These are phyloP conservation scores for Emmonsiellopsis sp. DNA, from an alignment of 2,329 filamentous ascomycete species.

Conservation along the genomic window DNA sequence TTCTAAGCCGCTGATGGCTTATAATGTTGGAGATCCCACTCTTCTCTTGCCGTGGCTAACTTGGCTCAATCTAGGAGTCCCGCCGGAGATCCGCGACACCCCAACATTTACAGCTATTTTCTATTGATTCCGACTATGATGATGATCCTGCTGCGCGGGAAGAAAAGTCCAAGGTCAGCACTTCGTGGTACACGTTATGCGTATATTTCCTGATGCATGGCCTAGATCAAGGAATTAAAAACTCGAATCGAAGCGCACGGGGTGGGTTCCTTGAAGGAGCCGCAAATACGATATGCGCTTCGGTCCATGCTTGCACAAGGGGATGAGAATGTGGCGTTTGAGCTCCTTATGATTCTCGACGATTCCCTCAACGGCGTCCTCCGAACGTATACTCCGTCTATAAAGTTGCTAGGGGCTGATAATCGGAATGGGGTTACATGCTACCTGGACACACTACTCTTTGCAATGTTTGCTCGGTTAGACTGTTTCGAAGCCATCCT, in stretches of 20 bases:
- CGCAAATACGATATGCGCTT: slow-evolving; percentile 56
- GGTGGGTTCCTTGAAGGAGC: slow-evolving; percentile 48
- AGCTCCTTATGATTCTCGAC: slow-evolving; percentile 68
- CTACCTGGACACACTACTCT: slow-evolving; percentile 82
- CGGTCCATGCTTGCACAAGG: slow-evolving; percentile 56
- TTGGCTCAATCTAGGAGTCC: neutral
- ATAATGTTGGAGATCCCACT: neutral
- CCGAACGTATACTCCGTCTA: slow-evolving; percentile 60
- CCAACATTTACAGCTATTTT: neutral
- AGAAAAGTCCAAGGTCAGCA: slow-evolving; percentile 1
- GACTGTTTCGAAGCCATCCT: slow-evolving; percentile 90
- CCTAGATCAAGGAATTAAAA: slow-evolving; percentile 2
- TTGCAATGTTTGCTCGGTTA: slow-evolving; percentile 89
- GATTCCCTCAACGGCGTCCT: slow-evolving; percentile 74
- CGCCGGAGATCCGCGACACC: neutral
- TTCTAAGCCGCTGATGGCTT: neutral
- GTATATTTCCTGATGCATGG: neutral
- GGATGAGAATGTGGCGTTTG: slow-evolving; percentile 64
- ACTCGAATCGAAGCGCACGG: slow-evolving; percentile 23
- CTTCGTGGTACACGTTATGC: neutral
- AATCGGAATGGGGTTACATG: slow-evolving; percentile 87
- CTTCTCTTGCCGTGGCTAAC: neutral
- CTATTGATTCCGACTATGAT: neutral
- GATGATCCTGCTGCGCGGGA: neutral
- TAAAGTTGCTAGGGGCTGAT: slow-evolving; percentile 71